Conservation (phyloP, 2,329 filamentous ascomycete species). For the Aspergillus costaricaensis region DNA sequence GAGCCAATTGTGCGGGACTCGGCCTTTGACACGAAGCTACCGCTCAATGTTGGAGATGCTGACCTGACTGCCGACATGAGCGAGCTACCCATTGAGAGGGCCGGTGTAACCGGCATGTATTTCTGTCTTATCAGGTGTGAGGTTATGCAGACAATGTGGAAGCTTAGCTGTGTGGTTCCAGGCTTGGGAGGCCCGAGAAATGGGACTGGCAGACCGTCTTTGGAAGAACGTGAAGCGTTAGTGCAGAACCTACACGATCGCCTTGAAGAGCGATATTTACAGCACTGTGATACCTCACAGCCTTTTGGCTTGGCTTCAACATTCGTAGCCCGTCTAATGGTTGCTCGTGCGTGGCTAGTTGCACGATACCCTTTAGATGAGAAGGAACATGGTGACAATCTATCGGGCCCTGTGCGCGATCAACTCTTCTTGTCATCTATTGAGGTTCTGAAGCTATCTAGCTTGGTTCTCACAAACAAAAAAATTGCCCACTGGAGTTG, state of each 20-base stretch:
- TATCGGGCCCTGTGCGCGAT: slow-evolving; percentile 10
- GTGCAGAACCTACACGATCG: slow-evolving; percentile 16
- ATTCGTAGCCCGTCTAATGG: slow-evolving; percentile 18
- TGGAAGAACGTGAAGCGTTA: slow-evolving; percentile 6
- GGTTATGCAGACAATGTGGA: slow-evolving; percentile 42
- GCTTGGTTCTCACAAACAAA: slow-evolving; percentile 63
- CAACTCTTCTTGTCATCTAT: slow-evolving; percentile 66
- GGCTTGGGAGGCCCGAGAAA: slow-evolving; percentile 9
- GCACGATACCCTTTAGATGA: slow-evolving; percentile 14
- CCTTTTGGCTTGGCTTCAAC: slow-evolving; percentile 17
- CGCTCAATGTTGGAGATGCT: slow-evolving; percentile 53
- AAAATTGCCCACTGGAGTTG: slow-evolving; percentile 61
- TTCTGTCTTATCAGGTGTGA: slow-evolving; percentile 53
- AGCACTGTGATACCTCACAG: slow-evolving; percentile 16
- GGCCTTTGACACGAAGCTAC: slow-evolving; percentile 47
- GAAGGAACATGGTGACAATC: background rate
- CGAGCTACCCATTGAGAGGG: slow-evolving; percentile 46
- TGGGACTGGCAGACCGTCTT: background rate
- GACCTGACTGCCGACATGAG: slow-evolving; percentile 49
- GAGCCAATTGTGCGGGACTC: slow-evolving; percentile 42
- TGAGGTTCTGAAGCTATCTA: slow-evolving; percentile 69
- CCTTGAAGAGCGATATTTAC: slow-evolving; percentile 20
- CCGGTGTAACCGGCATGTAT: slow-evolving; percentile 55
- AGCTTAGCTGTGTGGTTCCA: slow-evolving; percentile 32
- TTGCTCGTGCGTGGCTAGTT: slow-evolving; percentile 22